phyloP scores from a whole-genome alignment of 495 filamentous ascomycete species.

The Acidomyces sp. region DNA sequence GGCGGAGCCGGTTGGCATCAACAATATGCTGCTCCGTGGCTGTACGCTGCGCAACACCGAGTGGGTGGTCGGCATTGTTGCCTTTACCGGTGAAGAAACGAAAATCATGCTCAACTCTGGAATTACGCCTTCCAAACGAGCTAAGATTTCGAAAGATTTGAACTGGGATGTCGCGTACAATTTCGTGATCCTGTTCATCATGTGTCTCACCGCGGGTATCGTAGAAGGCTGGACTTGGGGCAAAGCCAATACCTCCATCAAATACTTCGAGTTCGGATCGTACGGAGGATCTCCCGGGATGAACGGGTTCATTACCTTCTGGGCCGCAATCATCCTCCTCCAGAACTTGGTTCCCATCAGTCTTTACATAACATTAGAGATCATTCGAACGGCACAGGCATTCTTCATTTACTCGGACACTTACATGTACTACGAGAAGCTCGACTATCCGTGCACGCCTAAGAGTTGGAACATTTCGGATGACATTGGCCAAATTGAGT shows the following conservation, averaged over 20 bases:
- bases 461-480: conserved; percentile 99
- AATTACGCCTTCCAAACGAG: conserved; percentile 88
- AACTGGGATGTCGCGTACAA: conserved; percentile 99
- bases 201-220: conserved; percentile 79
- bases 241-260: conserved; percentile 55
- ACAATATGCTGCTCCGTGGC: conserved; percentile 86
- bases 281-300: conserved; percentile 64
- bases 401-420: conserved; percentile 96
- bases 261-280: conserved; percentile 78
- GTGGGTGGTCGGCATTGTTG: conserved; percentile 89
- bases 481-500: conserved; percentile 96
- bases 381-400: conserved; percentile 82
- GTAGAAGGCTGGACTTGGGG: conserved; percentile 75
- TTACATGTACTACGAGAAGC: conserved; percentile 88
- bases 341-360: conserved; percentile 99
- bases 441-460: conserved; percentile 88
- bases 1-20: conserved; percentile 87
- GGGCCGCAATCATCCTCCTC: conserved; percentile 84
- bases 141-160: conserved; percentile 77
- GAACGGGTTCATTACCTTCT: conserved; percentile 91
- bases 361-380: conserved; percentile 93
- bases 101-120: conserved; percentile 99
- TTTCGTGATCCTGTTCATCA: conserved; percentile 75
- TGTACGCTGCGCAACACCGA: conserved; percentile 91
- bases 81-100: conserved; percentile 93